Conservation (phyloP, 805 yeast species). For the Cyberlindnera meyerae region DNA sequence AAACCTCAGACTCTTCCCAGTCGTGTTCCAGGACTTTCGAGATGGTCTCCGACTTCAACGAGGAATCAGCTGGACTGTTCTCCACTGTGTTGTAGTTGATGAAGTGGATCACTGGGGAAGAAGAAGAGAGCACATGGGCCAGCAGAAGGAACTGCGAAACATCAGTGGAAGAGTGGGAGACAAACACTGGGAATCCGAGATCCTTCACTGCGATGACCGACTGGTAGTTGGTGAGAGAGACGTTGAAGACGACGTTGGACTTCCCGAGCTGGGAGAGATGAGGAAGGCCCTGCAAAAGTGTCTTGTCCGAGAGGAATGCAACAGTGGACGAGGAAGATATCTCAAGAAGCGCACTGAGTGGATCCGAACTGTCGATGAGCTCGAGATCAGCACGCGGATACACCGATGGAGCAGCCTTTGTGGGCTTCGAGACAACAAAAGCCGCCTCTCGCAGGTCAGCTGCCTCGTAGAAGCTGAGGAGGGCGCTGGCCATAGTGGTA, state of each 20-base stretch:
- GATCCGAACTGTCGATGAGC: conserved; percentile 16
- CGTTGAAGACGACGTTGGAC: conserved; percentile 53
- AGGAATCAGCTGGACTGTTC: conserved; percentile 10
- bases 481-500: conserved; percentile 4
- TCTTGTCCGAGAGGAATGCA: conserved; percentile 47
- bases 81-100: conserved; percentile 31
- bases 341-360: conserved; percentile 11
- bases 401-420: conserved; percentile 3
- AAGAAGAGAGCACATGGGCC: conserved; percentile 52
- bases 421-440: conserved; percentile 13
- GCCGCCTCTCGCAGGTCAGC: conserved; percentile 2
- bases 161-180: conserved; percentile 59
- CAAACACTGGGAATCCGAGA: conserved; percentile 54
- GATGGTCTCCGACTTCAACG: conserved; percentile 14
- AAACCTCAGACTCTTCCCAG: conserved; percentile 25
- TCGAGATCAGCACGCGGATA: conserved; percentile 8
- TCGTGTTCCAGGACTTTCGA: conserved; percentile 17
- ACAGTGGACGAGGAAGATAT: not conserved
- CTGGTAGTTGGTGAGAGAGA: conserved; percentile 63
- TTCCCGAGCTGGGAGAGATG: conserved; percentile 36
- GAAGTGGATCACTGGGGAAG: conserved; percentile 69
- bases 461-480: conserved; percentile 7
- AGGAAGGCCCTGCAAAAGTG: conserved; percentile 58
- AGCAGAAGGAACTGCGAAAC: conserved; percentile 49
- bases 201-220: conserved; percentile 70